Base-by-base conservation (phyloP, 352 stramenopile genomes). In the Blastocystis hominis region DNA sequence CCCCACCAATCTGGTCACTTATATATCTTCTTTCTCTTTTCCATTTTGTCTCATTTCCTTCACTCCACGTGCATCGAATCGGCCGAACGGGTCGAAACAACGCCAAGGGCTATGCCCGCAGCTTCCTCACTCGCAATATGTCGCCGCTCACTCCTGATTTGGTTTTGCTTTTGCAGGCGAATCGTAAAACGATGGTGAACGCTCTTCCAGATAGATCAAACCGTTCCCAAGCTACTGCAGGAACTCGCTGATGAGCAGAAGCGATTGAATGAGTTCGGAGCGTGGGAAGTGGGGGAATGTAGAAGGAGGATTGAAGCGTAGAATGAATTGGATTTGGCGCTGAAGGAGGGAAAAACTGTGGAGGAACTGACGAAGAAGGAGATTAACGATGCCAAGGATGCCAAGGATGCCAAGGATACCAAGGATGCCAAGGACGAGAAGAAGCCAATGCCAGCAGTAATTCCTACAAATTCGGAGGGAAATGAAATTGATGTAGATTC, bases 1-100 rank as follows among this genome's bases (percentile, higher is more conserved):
- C 70, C 70, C 70, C 40, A 80, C 10, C 7, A 80, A 80, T 50
- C 70, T 80, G 7, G 70, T 62, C 10, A 80, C 70, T 15, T 75
- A 75, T n/a, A 75, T 75, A 75, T 75, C 63, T 36, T 17, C 13
- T 68, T n/a, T n/a, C n/a, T n/a, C n/a, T n/a, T 10, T 6, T n/a
- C 15, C 13, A 50, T 15, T 17, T 42, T 6, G 17, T 20, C 13
- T 75, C 15, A 36, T 36, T 24, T 13, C 17, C 63, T 40, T 75
- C 13, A 17, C 10, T 10, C 63, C 40, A 80, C 55, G 70, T 80
- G 7, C 70, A 80, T 72, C 70, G 70, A n/a, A 80, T 80, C 36
- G 70, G 70, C 0, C 40, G 70, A 7, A 80, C 70, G 40, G 70
- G 70, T n/a, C 70, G 70, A 13, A 80, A 80, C 50, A 36, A 36